A percentile compares a stretch with the other conserved stretches of the same genome.
Evolutionary conservation across 345 rosid genomes (phyloP).

Genomic region (Populus ilicifolia): DNA sequence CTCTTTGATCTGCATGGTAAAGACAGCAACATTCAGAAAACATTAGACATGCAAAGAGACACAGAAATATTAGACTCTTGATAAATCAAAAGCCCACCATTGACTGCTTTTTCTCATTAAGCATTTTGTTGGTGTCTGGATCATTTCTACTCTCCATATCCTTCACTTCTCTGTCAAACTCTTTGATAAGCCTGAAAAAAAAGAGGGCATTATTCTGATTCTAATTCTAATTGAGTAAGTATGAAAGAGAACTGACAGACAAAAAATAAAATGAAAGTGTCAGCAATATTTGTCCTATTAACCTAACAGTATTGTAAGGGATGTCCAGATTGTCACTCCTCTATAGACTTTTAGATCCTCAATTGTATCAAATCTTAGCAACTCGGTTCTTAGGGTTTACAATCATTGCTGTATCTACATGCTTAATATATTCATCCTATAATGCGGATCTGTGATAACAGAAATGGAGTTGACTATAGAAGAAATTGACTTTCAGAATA

Average conservation of each 20-base stretch:
- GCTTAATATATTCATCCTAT: background rate
- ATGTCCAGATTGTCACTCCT: background rate
- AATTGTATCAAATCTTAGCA: background rate
- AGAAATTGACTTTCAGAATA: background rate
- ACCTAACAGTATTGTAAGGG: background rate
- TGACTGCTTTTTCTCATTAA: conserved; percentile 81
- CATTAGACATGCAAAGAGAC: conserved; percentile 1
- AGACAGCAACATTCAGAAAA: conserved; percentile 19
- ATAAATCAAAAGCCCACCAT: conserved; percentile 42
- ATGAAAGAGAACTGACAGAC: background rate
- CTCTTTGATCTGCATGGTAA: conserved; percentile 65
- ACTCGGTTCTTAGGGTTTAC: background rate
- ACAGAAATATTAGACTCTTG: background rate
- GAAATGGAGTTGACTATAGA: background rate
- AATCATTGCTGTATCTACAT: background rate
- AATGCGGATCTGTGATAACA: background rate
- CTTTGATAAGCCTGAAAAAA: conserved; percentile 80
- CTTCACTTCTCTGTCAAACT: conserved; percentile 80
- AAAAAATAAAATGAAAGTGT: background rate
- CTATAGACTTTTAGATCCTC: background rate
- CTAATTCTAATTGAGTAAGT: background rate
- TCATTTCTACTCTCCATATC: conserved; percentile 62
- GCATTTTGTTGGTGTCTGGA: conserved; percentile 54
- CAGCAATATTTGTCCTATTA: background rate
- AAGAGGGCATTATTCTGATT: background rate